These are phyloP conservation scores for Daldinia sp. DNA, from an alignment of 2,329 filamentous ascomycete genomes.

Conservation along the genomic window DNA sequence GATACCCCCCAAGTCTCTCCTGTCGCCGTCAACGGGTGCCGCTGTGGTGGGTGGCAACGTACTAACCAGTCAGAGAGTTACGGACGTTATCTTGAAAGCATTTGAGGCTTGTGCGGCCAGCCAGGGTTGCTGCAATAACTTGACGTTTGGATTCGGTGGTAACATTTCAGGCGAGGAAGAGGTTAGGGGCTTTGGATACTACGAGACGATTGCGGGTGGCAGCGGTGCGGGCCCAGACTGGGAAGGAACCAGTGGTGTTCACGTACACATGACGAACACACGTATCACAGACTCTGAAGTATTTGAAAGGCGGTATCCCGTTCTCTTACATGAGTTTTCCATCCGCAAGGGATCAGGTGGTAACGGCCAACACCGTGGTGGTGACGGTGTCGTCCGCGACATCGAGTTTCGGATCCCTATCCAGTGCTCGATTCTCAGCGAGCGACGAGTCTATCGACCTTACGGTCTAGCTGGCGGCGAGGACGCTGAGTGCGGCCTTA, in stretches of 20 bases:
- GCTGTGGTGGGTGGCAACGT: slow-evolving; percentile 83
- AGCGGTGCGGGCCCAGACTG: slow-evolving; percentile 73
- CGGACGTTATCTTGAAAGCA: slow-evolving; percentile 78
- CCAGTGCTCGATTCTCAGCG: slow-evolving; percentile 76
- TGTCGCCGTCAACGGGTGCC: slow-evolving; percentile 74
- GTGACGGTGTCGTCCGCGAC: slow-evolving; percentile 74
- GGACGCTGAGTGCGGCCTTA: slow-evolving; percentile 80
- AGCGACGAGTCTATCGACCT: slow-evolving; percentile 74
- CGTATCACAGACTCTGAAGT: slow-evolving; percentile 78
- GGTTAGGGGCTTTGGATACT: slow-evolving; percentile 78
- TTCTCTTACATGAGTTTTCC: slow-evolving; percentile 71
- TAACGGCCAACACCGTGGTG: slow-evolving; percentile 67
- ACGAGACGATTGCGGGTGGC: slow-evolving; percentile 81
- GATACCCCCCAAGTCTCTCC: slow-evolving; percentile 73
- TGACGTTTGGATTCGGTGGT: slow-evolving; percentile 80
- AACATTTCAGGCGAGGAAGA: slow-evolving; percentile 62
- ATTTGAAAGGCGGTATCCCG: slow-evolving; percentile 77
- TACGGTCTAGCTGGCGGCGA: slow-evolving; percentile 87
- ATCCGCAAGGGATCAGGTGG: slow-evolving; percentile 68
- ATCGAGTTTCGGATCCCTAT: slow-evolving; percentile 78
- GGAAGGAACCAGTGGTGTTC: slow-evolving; percentile 74
- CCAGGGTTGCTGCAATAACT: slow-evolving; percentile 80
- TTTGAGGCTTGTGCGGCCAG: slow-evolving; percentile 77
- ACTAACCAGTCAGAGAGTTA: slow-evolving; percentile 76
- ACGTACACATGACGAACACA: slow-evolving; percentile 82